Evolutionary conservation across 495 filamentous ascomycete species (phyloP), one percentile per base, ranked within the genome.

Genomic region (Penicillium ochrochloron): DNA sequence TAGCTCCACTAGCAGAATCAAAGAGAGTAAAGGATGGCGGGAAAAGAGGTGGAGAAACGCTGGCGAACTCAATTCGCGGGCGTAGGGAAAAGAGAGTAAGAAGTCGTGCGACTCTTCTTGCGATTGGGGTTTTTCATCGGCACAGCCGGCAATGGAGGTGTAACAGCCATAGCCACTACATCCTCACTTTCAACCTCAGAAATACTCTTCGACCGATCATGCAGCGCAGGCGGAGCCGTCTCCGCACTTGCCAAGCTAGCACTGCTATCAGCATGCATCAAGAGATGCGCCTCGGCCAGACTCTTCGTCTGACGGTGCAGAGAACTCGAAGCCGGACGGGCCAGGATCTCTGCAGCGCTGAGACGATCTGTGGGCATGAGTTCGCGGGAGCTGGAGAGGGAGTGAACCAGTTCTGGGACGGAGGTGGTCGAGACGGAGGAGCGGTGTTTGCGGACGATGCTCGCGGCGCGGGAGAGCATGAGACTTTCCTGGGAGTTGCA

Each of bases 401-500:
- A 83, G 59, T 83, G 75, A 8, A 86, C 73, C 21, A 88, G 75
- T 41, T 89, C 86, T 0, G 86, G 85, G 5, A 87, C 74, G 60
- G 84, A 86, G 34, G 74, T 77, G n/a, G 82, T 77, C 0, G 86
- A 89, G 27, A 82, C 79, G 0, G 82, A 81, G 11, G 84, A 87
- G 63, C 84, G 84, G 65, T 81, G 82, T 59, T 83, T 83, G 35
- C 83, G 83, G 21, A 79, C 77, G 57, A 83, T 78, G 9, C 82
- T 83, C 31, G 80, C 74, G 12, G 76, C 74, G 57, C 82, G 73
- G 15, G 81, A 84, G 60, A 82, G 67, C 50, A 84, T 80, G 39
- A 86, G 74, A 68, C 84, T 86, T 64, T 86, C 85, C 57, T 86
- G 81, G 31, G 84, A 86, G 67, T 82, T 84, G 64, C 80, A 83